Percentiles rank a stretch among this genome's conserved stretches.
Evolutionary conservation across 768 basidiomycete genomes (phyloP).

Genomic region (Galerina sulciceps): DNA sequence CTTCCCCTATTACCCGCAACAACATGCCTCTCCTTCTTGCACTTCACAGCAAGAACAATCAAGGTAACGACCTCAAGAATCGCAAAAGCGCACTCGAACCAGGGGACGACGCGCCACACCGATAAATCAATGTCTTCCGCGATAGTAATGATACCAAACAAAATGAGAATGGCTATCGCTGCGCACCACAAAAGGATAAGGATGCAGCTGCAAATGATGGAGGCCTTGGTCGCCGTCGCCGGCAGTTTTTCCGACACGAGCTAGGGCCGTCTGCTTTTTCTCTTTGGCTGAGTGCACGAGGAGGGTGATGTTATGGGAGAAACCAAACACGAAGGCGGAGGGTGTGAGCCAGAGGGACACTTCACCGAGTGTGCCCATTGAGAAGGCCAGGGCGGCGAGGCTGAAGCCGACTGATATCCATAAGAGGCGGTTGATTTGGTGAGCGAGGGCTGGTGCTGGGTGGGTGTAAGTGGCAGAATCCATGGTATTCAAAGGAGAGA

Average conservation of each 20-base stretch:
- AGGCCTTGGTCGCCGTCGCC: neutral
- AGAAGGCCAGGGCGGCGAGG: neutral
- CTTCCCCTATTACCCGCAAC: neutral
- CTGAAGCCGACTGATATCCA: neutral
- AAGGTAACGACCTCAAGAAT: neutral
- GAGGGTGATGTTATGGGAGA: constrained; percentile 8
- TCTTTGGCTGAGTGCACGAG: constrained; percentile 1
- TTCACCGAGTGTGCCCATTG: neutral
- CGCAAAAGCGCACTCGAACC: neutral
- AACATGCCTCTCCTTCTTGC: neutral
- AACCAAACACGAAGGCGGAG: neutral
- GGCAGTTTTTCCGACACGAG: neutral
- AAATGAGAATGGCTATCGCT: neutral
- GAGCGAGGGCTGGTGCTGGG: neutral
- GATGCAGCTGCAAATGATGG: neutral
- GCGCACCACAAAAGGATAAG: neutral
- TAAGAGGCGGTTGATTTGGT: neutral
- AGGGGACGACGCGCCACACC: neutral
- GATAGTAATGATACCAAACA: neutral
- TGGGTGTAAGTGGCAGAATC: neutral
- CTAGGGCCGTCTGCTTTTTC: neutral
- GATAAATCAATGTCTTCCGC: neutral
- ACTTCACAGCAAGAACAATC: neutral
- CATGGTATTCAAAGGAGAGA: neutral
- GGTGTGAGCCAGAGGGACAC: constrained; percentile 1